Percentiles rank a stretch among this genome's conserved stretches.
Evolutionary conservation across 306 rosid genomes (phyloP).

Genomic region (Abrus precatorius): DNA sequence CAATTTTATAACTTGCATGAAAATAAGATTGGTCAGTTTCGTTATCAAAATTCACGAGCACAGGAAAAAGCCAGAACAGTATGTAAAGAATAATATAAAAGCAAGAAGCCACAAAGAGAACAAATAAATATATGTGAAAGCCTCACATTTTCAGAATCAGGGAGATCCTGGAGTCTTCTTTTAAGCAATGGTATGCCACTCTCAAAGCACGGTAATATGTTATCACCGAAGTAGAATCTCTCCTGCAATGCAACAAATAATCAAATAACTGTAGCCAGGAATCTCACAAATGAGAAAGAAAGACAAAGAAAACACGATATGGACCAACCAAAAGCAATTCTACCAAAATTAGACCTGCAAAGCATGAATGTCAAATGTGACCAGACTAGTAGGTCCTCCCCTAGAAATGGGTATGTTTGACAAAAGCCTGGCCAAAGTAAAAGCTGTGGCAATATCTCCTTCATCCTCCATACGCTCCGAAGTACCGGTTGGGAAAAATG

Average conservation of each 20-base stretch:
- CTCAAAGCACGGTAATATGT: slow-evolving; percentile 95
- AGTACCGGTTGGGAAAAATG: slow-evolving; percentile 96
- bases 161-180: slow-evolving; percentile 87
- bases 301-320: slow-evolving; percentile 30
- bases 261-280: slow-evolving; percentile 31
- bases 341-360: slow-evolving; percentile 72
- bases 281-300: background rate
- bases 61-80: slow-evolving; percentile 27
- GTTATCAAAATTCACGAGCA: slow-evolving; percentile 9
- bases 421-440: slow-evolving; percentile 92
- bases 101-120: slow-evolving; percentile 1
- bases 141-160: slow-evolving; percentile 92
- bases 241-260: slow-evolving; percentile 64
- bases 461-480: slow-evolving; percentile 99
- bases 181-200: slow-evolving; percentile 94
- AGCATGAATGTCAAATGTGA: slow-evolving; percentile 96
- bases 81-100: background rate
- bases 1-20: background rate
- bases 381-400: slow-evolving; percentile 98
- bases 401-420: slow-evolving; percentile 94
- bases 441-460: slow-evolving; percentile 98
- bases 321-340: slow-evolving; percentile 37
- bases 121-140: slow-evolving; percentile 23
- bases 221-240: slow-evolving; percentile 98
- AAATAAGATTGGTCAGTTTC: slow-evolving; percentile 13